phyloP scores from a whole-genome alignment of 2,329 filamentous ascomycete species.

The Pyricularia grisea region DNA sequence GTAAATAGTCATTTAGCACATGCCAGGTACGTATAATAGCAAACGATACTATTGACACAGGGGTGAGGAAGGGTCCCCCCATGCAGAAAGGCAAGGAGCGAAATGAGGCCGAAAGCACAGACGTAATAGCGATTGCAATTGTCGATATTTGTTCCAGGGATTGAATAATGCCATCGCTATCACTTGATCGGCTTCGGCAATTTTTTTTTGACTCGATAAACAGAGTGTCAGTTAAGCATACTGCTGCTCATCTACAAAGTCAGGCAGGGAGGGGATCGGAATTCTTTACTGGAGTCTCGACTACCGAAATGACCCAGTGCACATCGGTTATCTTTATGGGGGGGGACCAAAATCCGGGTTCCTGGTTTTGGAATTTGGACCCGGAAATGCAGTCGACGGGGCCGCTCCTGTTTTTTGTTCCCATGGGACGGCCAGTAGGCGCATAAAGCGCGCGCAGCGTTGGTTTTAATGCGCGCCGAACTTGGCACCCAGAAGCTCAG shows the following conservation, averaged over 20 bases:
- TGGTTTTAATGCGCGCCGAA: not conserved
- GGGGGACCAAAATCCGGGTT: not conserved
- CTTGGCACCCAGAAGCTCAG: not conserved
- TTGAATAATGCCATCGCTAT: not conserved
- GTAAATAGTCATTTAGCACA: not conserved
- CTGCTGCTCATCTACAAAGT: not conserved
- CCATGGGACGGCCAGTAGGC: not conserved
- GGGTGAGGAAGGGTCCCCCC: not conserved
- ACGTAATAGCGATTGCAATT: not conserved
- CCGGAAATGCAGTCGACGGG: not conserved
- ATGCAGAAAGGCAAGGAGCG: not conserved
- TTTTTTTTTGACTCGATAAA: not conserved
- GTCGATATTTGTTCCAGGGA: not conserved
- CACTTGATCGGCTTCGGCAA: not conserved
- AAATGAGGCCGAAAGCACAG: not conserved
- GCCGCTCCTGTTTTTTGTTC: not conserved
- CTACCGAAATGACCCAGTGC: not conserved
- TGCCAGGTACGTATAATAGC: not conserved
- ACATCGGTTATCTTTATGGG: not conserved
- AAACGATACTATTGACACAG: not conserved
- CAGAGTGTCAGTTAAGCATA: not conserved
- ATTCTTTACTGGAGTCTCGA: not conserved
- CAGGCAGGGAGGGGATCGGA: not conserved
- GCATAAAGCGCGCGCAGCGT: not conserved
- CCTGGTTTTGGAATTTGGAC: not conserved